Conservation (phyloP, 1,284 basidiomycete species). For the Boletellus sp. region DNA sequence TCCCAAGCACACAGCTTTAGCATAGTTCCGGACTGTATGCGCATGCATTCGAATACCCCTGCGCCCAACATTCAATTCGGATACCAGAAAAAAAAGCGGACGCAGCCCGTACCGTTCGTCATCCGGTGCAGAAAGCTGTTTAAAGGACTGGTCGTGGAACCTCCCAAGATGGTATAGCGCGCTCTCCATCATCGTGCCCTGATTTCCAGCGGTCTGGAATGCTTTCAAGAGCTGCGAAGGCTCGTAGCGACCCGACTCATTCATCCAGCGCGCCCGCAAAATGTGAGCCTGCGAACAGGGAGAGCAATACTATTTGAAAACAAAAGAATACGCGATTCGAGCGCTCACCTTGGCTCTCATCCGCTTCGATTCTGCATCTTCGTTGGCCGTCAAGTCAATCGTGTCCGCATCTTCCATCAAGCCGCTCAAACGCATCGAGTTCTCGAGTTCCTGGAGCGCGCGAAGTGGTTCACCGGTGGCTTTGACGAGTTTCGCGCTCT, state of each 20-base stretch:
- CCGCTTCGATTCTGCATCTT: constrained; percentile 44
- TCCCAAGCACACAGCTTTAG: constrained; percentile 75
- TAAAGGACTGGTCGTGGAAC: constrained; percentile 79
- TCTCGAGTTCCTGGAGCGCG: constrained; percentile 87
- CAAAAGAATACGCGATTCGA: background rate
- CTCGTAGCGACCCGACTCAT: constrained; percentile 85
- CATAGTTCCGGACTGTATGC: constrained; percentile 68
- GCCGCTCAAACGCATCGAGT: constrained; percentile 58
- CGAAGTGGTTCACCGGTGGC: constrained; percentile 80
- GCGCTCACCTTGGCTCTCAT: constrained; percentile 69
- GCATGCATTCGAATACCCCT: constrained; percentile 60
- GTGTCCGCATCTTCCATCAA: constrained; percentile 41
- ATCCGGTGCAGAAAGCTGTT: constrained; percentile 47
- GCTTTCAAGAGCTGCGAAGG: constrained; percentile 39
- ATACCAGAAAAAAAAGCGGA: background rate
- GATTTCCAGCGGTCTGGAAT: constrained; percentile 19
- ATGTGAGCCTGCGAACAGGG: constrained; percentile 63
- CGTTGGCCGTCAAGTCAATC: constrained; percentile 55
- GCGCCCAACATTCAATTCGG: constrained; percentile 8
- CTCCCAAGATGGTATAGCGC: constrained; percentile 83
- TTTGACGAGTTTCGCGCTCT: constrained; percentile 86
- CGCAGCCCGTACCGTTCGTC: constrained; percentile 43
- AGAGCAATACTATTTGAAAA: background rate
- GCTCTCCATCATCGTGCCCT: constrained; percentile 71
- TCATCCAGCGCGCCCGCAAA: constrained; percentile 91